Evolutionary conservation across 2,329 filamentous ascomycete species (phyloP).

Genomic region (Dothistroma septosporum): DNA sequence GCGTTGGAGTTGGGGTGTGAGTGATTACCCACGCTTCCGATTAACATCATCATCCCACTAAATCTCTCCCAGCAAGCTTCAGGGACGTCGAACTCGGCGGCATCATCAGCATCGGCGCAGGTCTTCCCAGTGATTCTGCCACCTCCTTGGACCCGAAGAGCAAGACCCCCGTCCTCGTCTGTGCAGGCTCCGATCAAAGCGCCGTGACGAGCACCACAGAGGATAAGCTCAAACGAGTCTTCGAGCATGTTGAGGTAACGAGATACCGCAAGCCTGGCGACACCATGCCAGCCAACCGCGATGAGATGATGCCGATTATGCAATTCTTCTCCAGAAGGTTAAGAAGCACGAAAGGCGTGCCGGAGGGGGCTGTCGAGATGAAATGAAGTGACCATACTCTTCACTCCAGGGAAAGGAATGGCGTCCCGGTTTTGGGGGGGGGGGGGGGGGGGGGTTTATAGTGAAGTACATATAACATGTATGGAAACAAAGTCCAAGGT

Average conservation of each 20-base stretch:
- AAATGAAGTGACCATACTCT: background rate
- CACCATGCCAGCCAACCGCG: constrained; percentile 74
- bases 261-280: constrained; percentile 69
- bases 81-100: constrained; percentile 52
- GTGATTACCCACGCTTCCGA: no score
- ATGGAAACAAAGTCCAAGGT: no score
- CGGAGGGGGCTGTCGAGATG: constrained; percentile 51
- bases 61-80: constrained; percentile 1
- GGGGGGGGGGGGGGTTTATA: no score
- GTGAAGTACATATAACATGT: no score
- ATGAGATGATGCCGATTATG: constrained; percentile 90
- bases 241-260: constrained; percentile 58
- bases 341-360: constrained; percentile 50
- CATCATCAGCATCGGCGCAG: constrained; percentile 60
- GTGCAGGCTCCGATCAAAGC: constrained; percentile 51
- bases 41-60: background rate
- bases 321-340: constrained; percentile 69
- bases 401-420: no score
- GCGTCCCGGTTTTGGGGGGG: no score
- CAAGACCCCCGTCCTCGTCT: constrained; percentile 61
- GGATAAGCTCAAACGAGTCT: constrained; percentile 55
- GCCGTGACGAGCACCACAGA: constrained; percentile 59
- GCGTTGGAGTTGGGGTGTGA: constrained; percentile 45
- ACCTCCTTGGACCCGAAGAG: constrained; percentile 48
- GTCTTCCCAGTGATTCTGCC: constrained; percentile 49